A percentile compares a stretch with the other conserved stretches of the same genome.
Conservation (phyloP, 2,329 filamentous ascomycete genomes). For the Ascochyta lentis region DNA sequence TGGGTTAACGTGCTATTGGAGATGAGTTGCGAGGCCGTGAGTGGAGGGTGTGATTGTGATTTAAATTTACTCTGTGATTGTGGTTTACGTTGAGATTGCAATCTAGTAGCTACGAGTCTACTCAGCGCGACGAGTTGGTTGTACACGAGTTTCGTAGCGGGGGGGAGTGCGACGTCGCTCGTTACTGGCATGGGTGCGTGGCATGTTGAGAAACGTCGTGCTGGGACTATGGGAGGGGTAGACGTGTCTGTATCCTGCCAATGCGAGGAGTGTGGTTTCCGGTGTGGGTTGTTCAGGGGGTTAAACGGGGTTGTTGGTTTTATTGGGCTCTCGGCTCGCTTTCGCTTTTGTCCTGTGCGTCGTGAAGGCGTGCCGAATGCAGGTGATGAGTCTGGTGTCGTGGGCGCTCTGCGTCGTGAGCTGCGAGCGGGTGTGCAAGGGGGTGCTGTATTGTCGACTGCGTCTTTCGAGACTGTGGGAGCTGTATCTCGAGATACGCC, state of each 20-base stretch:
- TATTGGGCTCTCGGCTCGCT: slow-evolving; percentile 27
- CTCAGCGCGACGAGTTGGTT: too few species aligned
- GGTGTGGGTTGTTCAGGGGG: neutral
- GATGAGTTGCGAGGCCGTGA: slow-evolving; percentile 15
- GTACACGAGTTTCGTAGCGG: too few species aligned
- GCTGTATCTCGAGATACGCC: neutral
- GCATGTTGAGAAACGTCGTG: too few species aligned
- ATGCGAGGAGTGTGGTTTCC: neutral
- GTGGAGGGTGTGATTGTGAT: too few species aligned
- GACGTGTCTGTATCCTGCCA: too few species aligned
- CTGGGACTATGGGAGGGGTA: too few species aligned
- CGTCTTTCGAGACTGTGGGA: neutral
- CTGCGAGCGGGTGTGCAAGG: neutral
- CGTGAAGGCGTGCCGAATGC: slow-evolving; percentile 29
- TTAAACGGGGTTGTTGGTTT: neutral
- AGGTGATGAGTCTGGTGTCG: slow-evolving; percentile 28
- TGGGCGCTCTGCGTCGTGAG: neutral
- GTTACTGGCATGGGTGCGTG: too few species aligned
- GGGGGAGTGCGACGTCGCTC: too few species aligned
- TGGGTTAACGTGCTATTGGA: slow-evolving; percentile 29
- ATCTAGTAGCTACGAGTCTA: too few species aligned
- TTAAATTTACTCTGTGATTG: too few species aligned
- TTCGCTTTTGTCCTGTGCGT: slow-evolving; percentile 32
- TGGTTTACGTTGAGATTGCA: too few species aligned
- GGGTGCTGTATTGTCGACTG: neutral